Percentiles rank a stretch among this genome's conserved stretches.
Evolutionary conservation across 2,329 filamentous ascomycete species (phyloP).

Genomic region (Ophiostoma sp.): DNA sequence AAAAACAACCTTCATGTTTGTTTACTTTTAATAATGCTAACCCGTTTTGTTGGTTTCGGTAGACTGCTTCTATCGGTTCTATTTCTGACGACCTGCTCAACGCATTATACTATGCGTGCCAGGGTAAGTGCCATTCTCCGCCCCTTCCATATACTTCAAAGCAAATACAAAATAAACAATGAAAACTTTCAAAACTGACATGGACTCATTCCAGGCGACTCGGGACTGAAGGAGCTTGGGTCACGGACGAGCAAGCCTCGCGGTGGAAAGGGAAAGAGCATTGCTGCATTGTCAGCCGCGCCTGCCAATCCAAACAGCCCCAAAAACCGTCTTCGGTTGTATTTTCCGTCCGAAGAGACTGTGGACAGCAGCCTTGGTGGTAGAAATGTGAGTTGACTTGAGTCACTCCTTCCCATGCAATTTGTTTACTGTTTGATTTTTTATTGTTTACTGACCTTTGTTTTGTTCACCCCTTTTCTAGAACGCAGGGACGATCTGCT

Average conservation of each 20-base stretch:
- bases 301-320: neutral
- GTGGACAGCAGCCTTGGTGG: conserved; percentile 66
- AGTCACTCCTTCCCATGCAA: neutral
- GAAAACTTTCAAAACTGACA: neutral
- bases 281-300: neutral
- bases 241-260: conserved; percentile 38
- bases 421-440: neutral
- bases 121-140: conserved; percentile 44
- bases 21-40: conserved; percentile 1
- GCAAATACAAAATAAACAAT: neutral
- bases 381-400: conserved; percentile 47
- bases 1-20: neutral
- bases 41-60: neutral
- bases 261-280: conserved; percentile 32
- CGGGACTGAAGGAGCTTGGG: conserved; percentile 49
- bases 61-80: conserved; percentile 80
- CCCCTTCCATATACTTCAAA: neutral
- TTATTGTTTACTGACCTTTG: neutral
- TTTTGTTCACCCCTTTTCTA: conserved; percentile 34
- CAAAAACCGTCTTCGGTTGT: conserved; percentile 63
- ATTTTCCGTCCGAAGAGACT: conserved; percentile 76
- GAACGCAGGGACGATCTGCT: conserved; percentile 80
- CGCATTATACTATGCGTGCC: conserved; percentile 55
- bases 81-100: conserved; percentile 68
- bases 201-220: conserved; percentile 38